Percentiles rank a stretch among this genome's conserved stretches.
These are phyloP conservation scores for Apiospora rasikravindrae DNA, from an alignment of 2,329 filamentous ascomycete species.

Conservation along the genomic window DNA sequence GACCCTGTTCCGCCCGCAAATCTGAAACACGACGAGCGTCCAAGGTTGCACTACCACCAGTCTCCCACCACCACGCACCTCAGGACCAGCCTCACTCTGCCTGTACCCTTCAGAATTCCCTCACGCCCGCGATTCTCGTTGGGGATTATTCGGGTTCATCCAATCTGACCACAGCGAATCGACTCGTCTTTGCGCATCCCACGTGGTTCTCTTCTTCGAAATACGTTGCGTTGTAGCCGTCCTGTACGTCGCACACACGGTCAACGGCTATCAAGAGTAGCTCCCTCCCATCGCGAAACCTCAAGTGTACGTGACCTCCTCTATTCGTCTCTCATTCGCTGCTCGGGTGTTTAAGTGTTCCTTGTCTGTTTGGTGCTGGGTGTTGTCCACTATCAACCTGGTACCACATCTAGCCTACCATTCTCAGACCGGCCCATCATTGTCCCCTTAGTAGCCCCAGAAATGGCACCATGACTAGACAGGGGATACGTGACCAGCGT, in stretches of 20 bases:
- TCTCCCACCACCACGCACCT: constrained; percentile 28
- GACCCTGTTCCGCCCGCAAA: constrained; percentile 35
- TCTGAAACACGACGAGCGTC: constrained; percentile 48
- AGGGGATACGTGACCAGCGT: constrained; percentile 10
- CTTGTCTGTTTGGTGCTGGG: constrained; percentile 3
- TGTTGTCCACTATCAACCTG: constrained; percentile 2
- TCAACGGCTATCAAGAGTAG: constrained; percentile 26
- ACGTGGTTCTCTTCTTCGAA: background rate
- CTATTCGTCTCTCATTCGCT: constrained; percentile 26
- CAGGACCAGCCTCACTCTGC: background rate
- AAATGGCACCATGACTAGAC: constrained; percentile 13
- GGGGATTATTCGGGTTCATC: background rate
- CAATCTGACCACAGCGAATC: background rate
- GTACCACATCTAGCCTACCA: constrained; percentile 10
- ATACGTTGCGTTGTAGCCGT: constrained; percentile 25
- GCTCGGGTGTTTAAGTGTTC: constrained; percentile 5
- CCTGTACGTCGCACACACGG: constrained; percentile 31
- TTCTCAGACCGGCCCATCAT: constrained; percentile 14
- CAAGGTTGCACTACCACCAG: constrained; percentile 23
- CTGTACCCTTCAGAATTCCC: background rate
- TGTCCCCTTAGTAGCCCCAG: constrained; percentile 1
- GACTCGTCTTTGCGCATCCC: background rate
- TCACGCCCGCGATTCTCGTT: background rate
- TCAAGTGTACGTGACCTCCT: constrained; percentile 48
- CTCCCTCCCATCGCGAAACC: constrained; percentile 45